These are phyloP conservation scores for Alternaria infectoria DNA, from an alignment of 2,329 filamentous ascomycete genomes.

Conservation along the genomic window DNA sequence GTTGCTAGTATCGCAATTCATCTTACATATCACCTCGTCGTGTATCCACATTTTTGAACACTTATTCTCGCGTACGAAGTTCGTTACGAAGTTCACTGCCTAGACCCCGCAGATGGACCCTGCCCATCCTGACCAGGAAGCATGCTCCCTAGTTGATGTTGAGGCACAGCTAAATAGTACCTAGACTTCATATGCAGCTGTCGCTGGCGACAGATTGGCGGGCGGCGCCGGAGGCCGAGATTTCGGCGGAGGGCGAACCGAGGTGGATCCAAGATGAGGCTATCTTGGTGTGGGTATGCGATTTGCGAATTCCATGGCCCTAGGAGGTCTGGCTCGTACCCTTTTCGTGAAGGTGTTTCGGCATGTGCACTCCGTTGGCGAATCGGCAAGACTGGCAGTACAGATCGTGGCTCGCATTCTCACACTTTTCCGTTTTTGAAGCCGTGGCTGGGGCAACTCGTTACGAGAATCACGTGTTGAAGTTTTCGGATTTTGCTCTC, in stretches of 20 bases:
- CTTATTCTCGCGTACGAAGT: neutral
- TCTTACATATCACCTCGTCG: neutral
- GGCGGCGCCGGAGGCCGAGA: neutral
- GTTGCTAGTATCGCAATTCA: neutral
- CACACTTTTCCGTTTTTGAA: neutral
- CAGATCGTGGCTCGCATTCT: neutral
- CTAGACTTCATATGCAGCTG: neutral
- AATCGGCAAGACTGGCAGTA: neutral
- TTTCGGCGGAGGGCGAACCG: neutral
- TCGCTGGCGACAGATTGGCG: neutral
- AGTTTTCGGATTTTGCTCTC: neutral
- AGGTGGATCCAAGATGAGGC: neutral
- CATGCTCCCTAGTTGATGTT: neutral
- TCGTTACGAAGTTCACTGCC: neutral
- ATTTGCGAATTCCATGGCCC: neutral
- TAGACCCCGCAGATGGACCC: neutral
- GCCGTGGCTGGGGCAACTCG: neutral
- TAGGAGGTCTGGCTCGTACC: neutral
- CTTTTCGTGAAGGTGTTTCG: neutral
- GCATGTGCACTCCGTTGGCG: neutral
- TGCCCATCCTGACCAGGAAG: neutral
- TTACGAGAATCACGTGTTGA: neutral
- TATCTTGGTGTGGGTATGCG: neutral
- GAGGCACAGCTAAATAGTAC: neutral
- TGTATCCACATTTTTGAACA: neutral